These are phyloP conservation scores for Cicer arietinum DNA, from an alignment of 306 rosid genomes.

Conservation along the genomic window DNA sequence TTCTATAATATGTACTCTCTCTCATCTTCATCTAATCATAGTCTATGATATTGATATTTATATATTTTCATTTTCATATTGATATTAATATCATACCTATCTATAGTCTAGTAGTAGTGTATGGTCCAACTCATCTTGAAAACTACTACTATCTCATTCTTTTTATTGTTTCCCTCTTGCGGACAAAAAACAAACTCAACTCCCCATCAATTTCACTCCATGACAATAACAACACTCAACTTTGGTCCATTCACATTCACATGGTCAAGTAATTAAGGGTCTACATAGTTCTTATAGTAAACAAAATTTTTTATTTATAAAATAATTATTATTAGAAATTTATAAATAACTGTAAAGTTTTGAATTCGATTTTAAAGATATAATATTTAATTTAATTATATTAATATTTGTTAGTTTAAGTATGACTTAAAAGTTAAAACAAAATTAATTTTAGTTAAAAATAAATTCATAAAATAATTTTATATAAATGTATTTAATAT, in stretches of 20 bases:
- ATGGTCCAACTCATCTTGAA: neutral
- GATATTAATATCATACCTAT: neutral
- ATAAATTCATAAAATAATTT: too few species aligned
- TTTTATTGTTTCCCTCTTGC: constrained; percentile 31
- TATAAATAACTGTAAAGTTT: too few species aligned
- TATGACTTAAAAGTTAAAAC: too few species aligned
- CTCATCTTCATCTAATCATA: neutral
- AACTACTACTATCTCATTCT: neutral
- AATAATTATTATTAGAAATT: too few species aligned
- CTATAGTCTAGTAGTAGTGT: neutral
- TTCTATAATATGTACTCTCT: neutral
- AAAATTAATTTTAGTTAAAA: too few species aligned
- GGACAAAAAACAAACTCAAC: constrained; percentile 31
- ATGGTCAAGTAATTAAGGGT: neutral
- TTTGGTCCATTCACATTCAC: neutral
- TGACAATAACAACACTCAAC: constrained; percentile 7
- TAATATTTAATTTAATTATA: too few species aligned
- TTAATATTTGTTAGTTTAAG: too few species aligned
- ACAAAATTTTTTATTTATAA: too few species aligned
- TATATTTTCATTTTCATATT: too few species aligned
- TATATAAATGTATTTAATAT: too few species aligned
- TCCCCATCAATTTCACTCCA: neutral
- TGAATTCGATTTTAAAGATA: too few species aligned
- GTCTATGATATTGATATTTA: neutral
- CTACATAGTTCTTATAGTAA: too few species aligned